Evolutionary conservation across 2,329 filamentous ascomycete species (phyloP).

Genomic region (Aschersonia sp.): DNA sequence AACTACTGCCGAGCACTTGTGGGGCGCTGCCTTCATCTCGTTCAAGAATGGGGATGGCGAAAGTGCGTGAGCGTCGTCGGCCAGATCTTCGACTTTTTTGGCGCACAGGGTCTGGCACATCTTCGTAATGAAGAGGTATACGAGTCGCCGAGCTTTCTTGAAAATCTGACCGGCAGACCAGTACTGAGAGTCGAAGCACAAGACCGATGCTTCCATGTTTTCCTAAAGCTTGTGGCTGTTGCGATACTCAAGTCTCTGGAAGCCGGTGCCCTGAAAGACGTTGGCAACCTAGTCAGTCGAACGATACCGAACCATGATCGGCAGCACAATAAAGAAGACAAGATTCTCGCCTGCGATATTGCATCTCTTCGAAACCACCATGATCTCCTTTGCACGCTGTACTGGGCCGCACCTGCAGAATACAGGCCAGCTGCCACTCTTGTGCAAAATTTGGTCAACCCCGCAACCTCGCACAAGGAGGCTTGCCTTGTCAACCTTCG

Average conservation of each 20-base stretch:
- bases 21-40: constrained; percentile 46
- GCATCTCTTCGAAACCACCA: constrained; percentile 54
- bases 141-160: constrained; percentile 45
- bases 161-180: constrained; percentile 32
- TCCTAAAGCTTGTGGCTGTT: constrained; percentile 48
- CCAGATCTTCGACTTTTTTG: constrained; percentile 54
- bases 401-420: constrained; percentile 44
- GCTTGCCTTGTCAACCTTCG: constrained; percentile 49
- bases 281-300: constrained; percentile 45
- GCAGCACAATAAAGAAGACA: constrained; percentile 48
- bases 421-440: constrained; percentile 37
- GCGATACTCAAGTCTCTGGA: constrained; percentile 36
- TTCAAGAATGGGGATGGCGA: constrained; percentile 52
- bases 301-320: constrained; percentile 52
- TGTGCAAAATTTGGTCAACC: constrained; percentile 44
- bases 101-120: constrained; percentile 44
- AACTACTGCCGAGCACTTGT: constrained; percentile 47
- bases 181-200: constrained; percentile 34
- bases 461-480: constrained; percentile 48
- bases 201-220: constrained; percentile 53
- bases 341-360: constrained; percentile 43
- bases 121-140: constrained; percentile 50
- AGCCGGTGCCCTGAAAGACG: constrained; percentile 36
- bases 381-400: constrained; percentile 51
- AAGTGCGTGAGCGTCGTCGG: constrained; percentile 42